A percentile compares a stretch with the other conserved stretches of the same genome.
Conservation (phyloP, 148 eudicot species). For the Rhododendron vialii region DNA sequence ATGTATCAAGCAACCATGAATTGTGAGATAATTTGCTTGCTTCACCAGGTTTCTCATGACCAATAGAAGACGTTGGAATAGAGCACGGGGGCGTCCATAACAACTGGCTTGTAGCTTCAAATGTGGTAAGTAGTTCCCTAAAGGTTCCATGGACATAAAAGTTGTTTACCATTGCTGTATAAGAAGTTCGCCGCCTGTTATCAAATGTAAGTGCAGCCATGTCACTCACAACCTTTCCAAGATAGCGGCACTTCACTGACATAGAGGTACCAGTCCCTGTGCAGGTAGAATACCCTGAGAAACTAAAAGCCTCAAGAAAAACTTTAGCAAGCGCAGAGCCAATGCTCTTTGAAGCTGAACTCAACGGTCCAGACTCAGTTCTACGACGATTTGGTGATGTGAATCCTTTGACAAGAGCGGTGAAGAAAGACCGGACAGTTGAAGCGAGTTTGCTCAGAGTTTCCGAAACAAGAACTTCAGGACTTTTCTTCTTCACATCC, state of each 20-base stretch:
- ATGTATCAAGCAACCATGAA: constrained; percentile 80
- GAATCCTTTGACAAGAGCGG: constrained; percentile 82
- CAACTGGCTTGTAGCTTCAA: constrained; percentile 95
- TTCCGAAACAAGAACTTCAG: constrained; percentile 70
- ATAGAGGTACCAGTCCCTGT: constrained; percentile 47
- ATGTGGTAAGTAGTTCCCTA: constrained; percentile 87
- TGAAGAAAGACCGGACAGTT: constrained; percentile 69
- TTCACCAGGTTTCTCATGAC: constrained; percentile 38
- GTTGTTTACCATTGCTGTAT: constrained; percentile 75
- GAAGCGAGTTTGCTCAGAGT: constrained; percentile 68
- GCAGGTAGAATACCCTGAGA: constrained; percentile 58
- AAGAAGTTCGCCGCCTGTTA: constrained; percentile 70
- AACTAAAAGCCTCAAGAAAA: constrained; percentile 75
- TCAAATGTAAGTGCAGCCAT: constrained; percentile 81
- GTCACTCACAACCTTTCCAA: constrained; percentile 93
- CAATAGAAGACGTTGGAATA: constrained; percentile 38
- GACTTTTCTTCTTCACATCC: constrained; percentile 75
- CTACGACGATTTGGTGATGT: constrained; percentile 89
- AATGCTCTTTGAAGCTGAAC: constrained; percentile 79
- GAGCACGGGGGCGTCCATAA: constrained; percentile 71
- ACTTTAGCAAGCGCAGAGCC: constrained; percentile 79
- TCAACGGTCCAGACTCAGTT: constrained; percentile 70
- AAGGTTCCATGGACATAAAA: constrained; percentile 91
- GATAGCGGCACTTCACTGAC: constrained; percentile 84
- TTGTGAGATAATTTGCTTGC: constrained; percentile 54